Conservation (phyloP, 306 rosid genomes). For the Castanea sativa region DNA sequence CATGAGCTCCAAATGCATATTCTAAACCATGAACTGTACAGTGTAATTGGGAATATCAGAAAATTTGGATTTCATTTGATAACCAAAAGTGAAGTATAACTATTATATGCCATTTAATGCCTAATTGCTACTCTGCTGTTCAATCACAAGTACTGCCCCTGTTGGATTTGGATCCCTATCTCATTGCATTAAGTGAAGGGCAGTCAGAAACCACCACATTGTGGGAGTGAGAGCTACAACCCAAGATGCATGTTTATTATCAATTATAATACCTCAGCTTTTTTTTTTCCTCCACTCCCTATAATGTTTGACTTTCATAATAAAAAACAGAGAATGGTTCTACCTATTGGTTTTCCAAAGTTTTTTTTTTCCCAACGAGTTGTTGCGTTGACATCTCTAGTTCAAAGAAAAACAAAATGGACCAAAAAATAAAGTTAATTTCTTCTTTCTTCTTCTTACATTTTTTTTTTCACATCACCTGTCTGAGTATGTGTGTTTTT, state of each 20-base stretch:
- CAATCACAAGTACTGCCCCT: not conserved
- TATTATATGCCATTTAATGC: not conserved
- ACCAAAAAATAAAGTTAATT: too few species aligned
- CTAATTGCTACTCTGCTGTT: not conserved
- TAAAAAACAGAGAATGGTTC: not conserved
- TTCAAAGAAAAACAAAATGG: not conserved
- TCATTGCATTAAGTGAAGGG: not conserved
- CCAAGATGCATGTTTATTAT: not conserved
- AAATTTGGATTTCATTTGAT: constrained; percentile 11
- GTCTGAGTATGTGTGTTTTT: too few species aligned
- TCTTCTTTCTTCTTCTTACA: too few species aligned
- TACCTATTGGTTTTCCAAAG: too few species aligned
- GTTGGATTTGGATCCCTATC: not conserved
- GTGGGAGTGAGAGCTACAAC: not conserved
- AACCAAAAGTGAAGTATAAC: not conserved
- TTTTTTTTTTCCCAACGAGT: not conserved
- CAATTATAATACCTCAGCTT: not conserved
- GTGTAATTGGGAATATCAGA: constrained; percentile 29
- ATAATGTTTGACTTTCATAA: not conserved
- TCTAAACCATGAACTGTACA: constrained; percentile 87
- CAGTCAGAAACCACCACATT: not conserved
- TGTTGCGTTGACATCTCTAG: not conserved
- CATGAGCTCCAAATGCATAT: constrained; percentile 98
- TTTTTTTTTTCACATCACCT: too few species aligned
- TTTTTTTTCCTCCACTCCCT: not conserved